phyloP scores from a whole-genome alignment of 75 land plant genomes.

The Isoetes taiwanensis region DNA sequence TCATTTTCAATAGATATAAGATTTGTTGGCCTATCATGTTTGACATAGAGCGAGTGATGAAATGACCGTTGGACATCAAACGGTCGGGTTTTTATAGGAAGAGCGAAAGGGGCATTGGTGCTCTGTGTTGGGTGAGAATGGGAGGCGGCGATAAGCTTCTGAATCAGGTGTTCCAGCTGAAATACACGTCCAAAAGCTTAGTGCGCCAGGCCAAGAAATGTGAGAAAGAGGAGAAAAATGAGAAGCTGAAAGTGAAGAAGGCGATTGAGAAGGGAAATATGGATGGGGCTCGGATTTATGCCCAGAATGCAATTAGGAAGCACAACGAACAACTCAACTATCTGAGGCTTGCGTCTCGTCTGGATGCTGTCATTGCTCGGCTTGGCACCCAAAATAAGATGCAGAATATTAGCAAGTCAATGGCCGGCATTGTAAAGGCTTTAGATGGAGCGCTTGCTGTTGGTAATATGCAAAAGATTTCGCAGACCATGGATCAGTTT shows the following conservation, averaged over 20 bases:
- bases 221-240: not conserved
- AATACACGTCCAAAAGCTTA: not conserved
- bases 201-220: slow-evolving; percentile 8
- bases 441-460: slow-evolving; percentile 17
- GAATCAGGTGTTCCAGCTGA: slow-evolving; percentile 1
- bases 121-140: too few species aligned
- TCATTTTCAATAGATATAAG: too few species aligned
- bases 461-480: slow-evolving; percentile 23
- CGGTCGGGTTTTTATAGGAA: too few species aligned
- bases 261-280: slow-evolving; percentile 22
- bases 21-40: too few species aligned
- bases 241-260: slow-evolving; percentile 19
- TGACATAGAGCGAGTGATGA: too few species aligned
- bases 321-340: slow-evolving; percentile 22
- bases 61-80: too few species aligned
- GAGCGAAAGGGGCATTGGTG: too few species aligned
- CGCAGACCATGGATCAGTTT: slow-evolving; percentile 12
- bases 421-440: slow-evolving; percentile 14
- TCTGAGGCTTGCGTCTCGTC: slow-evolving; percentile 14
- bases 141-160: slow-evolving; percentile 6
- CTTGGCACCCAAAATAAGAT: slow-evolving; percentile 16
- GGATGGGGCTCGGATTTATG: slow-evolving; percentile 21
- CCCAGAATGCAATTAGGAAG: slow-evolving; percentile 19
- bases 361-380: slow-evolving; percentile 17
- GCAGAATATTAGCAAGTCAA: slow-evolving; percentile 5